Conservation (phyloP, 441 rosid species). For the Erodium moschatum region DNA sequence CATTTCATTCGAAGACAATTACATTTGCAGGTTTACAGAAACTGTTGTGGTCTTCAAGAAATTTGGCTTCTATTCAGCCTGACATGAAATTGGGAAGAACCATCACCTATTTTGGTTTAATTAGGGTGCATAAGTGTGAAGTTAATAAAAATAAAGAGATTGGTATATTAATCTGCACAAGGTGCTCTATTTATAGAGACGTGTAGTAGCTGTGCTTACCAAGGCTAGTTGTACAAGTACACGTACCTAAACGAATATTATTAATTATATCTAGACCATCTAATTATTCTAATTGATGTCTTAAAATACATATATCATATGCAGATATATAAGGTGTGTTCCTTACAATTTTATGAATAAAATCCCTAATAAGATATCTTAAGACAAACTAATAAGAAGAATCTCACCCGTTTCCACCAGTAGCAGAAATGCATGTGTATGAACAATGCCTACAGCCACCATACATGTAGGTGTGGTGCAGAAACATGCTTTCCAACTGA, state of each 20-base stretch:
- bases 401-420: slow-evolving; percentile 77
- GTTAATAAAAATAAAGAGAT: neutral
- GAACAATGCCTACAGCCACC: slow-evolving; percentile 97
- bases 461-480: slow-evolving; percentile 86
- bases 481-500: slow-evolving; percentile 91
- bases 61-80: neutral
- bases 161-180: neutral
- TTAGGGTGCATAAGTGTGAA: neutral
- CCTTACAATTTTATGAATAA: too few relatives aligned
- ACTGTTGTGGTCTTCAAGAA: neutral
- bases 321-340: too few relatives aligned
- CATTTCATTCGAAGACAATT: neutral
- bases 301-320: too few relatives aligned
- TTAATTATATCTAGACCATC: too few relatives aligned
- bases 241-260: too few relatives aligned
- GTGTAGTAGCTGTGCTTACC: neutral
- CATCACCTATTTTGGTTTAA: neutral
- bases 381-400: neutral
- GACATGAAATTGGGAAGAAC: neutral
- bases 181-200: neutral
- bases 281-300: too few relatives aligned
- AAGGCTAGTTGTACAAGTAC: too few relatives aligned
- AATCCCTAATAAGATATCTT: too few relatives aligned
- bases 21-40: neutral
- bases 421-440: slow-evolving; percentile 90